Conservation (phyloP, 805 yeast species). For the Lachancea nothofagi region DNA sequence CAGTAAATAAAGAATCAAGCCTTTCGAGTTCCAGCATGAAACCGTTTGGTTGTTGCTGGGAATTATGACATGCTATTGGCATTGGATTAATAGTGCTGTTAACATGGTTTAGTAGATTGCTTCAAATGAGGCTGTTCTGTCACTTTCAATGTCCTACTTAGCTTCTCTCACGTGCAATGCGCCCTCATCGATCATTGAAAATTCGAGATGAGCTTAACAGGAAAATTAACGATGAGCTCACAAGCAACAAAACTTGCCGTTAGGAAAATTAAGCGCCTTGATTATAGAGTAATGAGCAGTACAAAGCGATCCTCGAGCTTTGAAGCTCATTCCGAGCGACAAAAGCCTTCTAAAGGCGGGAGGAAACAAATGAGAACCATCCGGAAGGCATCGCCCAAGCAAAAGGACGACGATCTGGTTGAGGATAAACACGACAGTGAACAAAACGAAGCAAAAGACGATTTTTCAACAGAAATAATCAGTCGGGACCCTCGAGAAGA, state of each 20-base stretch:
- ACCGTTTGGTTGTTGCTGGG: too few relatives aligned
- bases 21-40: too few relatives aligned
- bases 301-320: neutral
- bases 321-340: neutral
- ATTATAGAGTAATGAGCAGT: neutral
- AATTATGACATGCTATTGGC: too few relatives aligned
- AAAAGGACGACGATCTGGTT: slow-evolving; percentile 11
- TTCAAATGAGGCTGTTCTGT: too few relatives aligned
- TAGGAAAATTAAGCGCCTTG: neutral
- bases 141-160: too few relatives aligned
- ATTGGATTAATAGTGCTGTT: too few relatives aligned
- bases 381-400: slow-evolving; percentile 40
- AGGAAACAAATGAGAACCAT: slow-evolving; percentile 57
- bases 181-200: too few relatives aligned
- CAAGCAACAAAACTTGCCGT: neutral
- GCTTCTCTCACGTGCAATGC: too few relatives aligned
- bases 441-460: slow-evolving; percentile 19
- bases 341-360: slow-evolving; percentile 38
- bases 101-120: too few relatives aligned
- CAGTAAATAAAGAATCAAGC: too few relatives aligned
- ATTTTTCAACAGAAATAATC: slow-evolving; percentile 13
- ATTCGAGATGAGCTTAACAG: too few relatives aligned
- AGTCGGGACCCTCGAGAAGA: slow-evolving; percentile 28
- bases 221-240: slow-evolving; percentile 1
- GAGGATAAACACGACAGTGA: slow-evolving; percentile 12